Evolutionary conservation across 2,329 filamentous ascomycete genomes (phyloP).

Genomic region (Diaporthe sp.): DNA sequence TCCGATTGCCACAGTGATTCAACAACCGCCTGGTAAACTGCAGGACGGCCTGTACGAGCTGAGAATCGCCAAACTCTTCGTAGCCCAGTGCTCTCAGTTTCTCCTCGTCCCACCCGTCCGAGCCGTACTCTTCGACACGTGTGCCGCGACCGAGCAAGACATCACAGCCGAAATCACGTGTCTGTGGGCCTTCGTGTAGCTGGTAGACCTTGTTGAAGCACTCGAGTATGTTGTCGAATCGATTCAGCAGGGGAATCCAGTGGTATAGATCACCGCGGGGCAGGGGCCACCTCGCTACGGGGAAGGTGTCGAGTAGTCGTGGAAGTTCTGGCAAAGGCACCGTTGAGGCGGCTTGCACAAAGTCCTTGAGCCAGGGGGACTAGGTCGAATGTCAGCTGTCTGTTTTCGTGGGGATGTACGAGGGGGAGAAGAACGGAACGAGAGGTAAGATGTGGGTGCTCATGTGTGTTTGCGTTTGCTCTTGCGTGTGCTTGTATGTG

Average conservation of each 20-base stretch:
- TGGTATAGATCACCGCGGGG: constrained; percentile 96
- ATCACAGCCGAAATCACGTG: constrained; percentile 78
- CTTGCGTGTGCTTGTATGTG: constrained; percentile 32
- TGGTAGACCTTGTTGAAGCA: constrained; percentile 85
- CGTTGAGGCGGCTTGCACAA: constrained; percentile 78
- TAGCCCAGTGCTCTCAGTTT: constrained; percentile 74
- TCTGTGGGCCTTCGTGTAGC: constrained; percentile 85
- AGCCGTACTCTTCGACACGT: constrained; percentile 64
- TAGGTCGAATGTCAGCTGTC: constrained; percentile 57
- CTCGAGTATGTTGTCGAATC: constrained; percentile 91
- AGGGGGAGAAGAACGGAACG: constrained; percentile 21
- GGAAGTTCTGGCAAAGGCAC: constrained; percentile 83
- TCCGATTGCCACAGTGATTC: constrained; percentile 96
- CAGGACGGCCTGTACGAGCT: constrained; percentile 84
- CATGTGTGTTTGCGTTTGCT: constrained; percentile 35
- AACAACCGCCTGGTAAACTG: constrained; percentile 89
- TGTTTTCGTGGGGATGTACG: constrained; percentile 1
- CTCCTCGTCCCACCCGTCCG: constrained; percentile 61
- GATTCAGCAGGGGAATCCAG: constrained; percentile 95
- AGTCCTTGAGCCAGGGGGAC: constrained; percentile 90
- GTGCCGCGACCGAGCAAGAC: constrained; percentile 73
- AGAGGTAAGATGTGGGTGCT: constrained; percentile 41
- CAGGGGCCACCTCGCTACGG: constrained; percentile 88
- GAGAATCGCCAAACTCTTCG: constrained; percentile 81
- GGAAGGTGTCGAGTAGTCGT: constrained; percentile 82